phyloP scores from a whole-genome alignment of 805 yeast species.

The Hanseniaspora nectarophila region DNA sequence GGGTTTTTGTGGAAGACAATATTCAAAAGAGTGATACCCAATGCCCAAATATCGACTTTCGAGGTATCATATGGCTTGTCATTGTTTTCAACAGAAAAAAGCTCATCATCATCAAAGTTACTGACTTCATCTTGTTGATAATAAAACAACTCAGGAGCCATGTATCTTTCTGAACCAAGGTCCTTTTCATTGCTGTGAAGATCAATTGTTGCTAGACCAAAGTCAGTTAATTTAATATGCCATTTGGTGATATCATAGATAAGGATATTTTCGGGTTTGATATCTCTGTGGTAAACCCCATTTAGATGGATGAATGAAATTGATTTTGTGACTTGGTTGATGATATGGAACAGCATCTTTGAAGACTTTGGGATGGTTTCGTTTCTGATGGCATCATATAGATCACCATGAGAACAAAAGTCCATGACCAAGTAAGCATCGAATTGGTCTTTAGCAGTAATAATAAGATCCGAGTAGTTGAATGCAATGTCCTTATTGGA shows the following conservation, averaged over 20 bases:
- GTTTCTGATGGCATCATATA: conserved; percentile 63
- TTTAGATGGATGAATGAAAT: conserved; percentile 58
- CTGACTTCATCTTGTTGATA: conserved; percentile 32
- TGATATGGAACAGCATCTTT: conserved; percentile 40
- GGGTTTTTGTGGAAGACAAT: conserved; percentile 84
- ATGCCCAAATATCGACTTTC: conserved; percentile 79
- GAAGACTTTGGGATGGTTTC: conserved; percentile 46
- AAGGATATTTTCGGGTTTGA: conserved; percentile 69
- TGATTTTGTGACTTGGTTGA: conserved; percentile 57
- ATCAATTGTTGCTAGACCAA: conserved; percentile 55
- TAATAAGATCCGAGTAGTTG: conserved; percentile 34
- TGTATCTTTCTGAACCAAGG: conserved; percentile 79
- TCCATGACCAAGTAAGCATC: conserved; percentile 66
- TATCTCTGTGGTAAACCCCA: conserved; percentile 71
- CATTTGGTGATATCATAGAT: conserved; percentile 39
- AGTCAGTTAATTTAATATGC: conserved; percentile 54
- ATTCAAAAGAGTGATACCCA: conserved; percentile 73
- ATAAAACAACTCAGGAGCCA: conserved; percentile 83
- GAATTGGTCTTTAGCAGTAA: conserved; percentile 48
- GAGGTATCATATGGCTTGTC: conserved; percentile 57
- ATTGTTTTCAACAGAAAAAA: conserved; percentile 21
- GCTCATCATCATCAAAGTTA: conserved; percentile 25
- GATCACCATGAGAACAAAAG: conserved; percentile 77
- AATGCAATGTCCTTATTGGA: conserved; percentile 32
- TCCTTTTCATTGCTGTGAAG: conserved; percentile 59